Percentiles rank a stretch among this genome's conserved stretches.
These are phyloP conservation scores for Saturnispora zaruensis DNA, from an alignment of 805 yeast species.

Conservation along the genomic window DNA sequence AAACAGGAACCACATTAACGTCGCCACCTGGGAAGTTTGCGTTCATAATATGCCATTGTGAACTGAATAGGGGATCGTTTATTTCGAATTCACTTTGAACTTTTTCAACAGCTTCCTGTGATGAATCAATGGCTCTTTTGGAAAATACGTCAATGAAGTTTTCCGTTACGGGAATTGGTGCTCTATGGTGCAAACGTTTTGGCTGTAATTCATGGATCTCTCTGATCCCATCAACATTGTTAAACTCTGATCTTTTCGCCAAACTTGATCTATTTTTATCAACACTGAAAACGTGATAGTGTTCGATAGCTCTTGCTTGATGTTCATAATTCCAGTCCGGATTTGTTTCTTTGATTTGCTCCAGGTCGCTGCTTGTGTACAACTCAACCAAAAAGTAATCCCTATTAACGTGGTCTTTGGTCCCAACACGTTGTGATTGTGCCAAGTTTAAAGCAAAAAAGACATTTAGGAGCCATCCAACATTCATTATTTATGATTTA, in stretches of 20 bases:
- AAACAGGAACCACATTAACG: slow-evolving; percentile 75
- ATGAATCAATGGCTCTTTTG: slow-evolving; percentile 38
- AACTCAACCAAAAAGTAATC: slow-evolving; percentile 10
- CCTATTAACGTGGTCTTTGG: slow-evolving; percentile 7
- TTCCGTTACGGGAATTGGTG: slow-evolving; percentile 38
- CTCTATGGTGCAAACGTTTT: slow-evolving; percentile 43
- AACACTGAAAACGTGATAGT: slow-evolving; percentile 61
- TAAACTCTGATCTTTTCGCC: slow-evolving; percentile 30
- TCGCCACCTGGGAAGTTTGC: slow-evolving; percentile 68
- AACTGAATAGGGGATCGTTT: slow-evolving; percentile 70
- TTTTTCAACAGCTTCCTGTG: slow-evolving; percentile 36
- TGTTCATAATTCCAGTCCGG: slow-evolving; percentile 55
- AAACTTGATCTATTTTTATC: slow-evolving; percentile 30
- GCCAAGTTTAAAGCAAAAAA: neutral
- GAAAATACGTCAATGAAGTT: neutral
- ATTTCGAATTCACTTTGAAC: slow-evolving; percentile 51
- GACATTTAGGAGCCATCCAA: neutral
- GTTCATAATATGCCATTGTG: slow-evolving; percentile 92
- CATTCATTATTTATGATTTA: neutral
- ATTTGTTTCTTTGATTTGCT: slow-evolving; percentile 31
- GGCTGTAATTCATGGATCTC: slow-evolving; percentile 51
- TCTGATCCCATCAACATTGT: slow-evolving; percentile 29
- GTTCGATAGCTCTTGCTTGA: slow-evolving; percentile 48
- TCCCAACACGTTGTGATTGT: neutral
- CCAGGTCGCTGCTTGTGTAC: slow-evolving; percentile 17